Percentiles rank a stretch among this genome's conserved stretches.
Conservation (phyloP, 192 early-diverging fungal genomes). For the Coemansia sp. region DNA sequence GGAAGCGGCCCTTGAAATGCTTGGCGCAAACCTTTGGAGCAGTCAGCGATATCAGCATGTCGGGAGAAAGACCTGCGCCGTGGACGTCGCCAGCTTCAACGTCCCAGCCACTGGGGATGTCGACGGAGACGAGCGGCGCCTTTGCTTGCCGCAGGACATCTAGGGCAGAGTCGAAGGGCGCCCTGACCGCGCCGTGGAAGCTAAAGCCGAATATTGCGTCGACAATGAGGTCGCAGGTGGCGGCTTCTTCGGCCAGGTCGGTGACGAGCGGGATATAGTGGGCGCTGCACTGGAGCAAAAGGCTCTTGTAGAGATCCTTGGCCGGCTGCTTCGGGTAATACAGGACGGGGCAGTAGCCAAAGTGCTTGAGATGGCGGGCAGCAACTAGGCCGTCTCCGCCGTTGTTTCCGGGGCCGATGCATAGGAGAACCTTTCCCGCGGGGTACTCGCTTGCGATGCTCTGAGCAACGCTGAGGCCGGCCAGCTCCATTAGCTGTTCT, state of each 20-base stretch:
- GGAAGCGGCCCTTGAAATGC: slow-evolving; percentile 66
- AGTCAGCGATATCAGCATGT: slow-evolving; percentile 87
- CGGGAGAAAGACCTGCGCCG: slow-evolving; percentile 60
- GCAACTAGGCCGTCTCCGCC: slow-evolving; percentile 96
- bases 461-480: slow-evolving; percentile 89
- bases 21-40: slow-evolving; percentile 80
- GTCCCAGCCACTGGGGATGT: slow-evolving; percentile 95
- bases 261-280: slow-evolving; percentile 65
- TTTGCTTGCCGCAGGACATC: slow-evolving; percentile 9
- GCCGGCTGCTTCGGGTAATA: slow-evolving; percentile 78
- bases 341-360: slow-evolving; percentile 76
- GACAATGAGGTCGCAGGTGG: slow-evolving; percentile 63
- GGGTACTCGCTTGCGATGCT: slow-evolving; percentile 72
- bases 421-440: slow-evolving; percentile 60
- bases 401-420: slow-evolving; percentile 90
- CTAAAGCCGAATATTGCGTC: slow-evolving; percentile 94
- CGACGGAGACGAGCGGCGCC: slow-evolving; percentile 68
- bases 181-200: slow-evolving; percentile 73
- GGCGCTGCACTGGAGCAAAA: slow-evolving; percentile 68
- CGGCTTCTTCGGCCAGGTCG: slow-evolving; percentile 36
- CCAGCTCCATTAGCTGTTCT: slow-evolving; percentile 81
- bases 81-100: slow-evolving; percentile 70
- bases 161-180: slow-evolving; percentile 60
- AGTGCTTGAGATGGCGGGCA: slow-evolving; percentile 85
- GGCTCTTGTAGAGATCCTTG: slow-evolving; percentile 70